Evolutionary conservation across 2,329 filamentous ascomycete genomes (phyloP), one percentile per base, ranked within the genome.

Genomic region (Diaporthe longicolla): DNA sequence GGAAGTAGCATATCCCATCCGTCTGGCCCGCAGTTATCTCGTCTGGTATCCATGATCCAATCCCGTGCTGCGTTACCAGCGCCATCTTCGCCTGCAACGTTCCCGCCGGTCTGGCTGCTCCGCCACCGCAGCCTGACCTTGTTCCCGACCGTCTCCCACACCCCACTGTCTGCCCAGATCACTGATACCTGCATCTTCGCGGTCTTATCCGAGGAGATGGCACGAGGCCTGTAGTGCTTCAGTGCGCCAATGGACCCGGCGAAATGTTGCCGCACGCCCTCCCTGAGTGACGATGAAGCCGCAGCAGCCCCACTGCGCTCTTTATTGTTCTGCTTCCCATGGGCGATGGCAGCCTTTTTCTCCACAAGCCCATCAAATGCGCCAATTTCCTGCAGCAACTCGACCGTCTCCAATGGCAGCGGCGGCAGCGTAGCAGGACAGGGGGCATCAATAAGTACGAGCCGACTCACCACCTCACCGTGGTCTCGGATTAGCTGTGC

Each of bases 211-310:
- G 21, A n/a, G 21, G 21, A 21, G 24, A 61, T n/a, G 3, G 58
- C 32, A 2, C 58, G 32, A 2, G 58, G 58, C 6, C 10, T n/a
- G 15, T 61, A 61, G 2, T 15, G 10, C 35, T 24, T 43, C 15
- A 61, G 35, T 21, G 58, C 58, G 10, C 26, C n/a, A 35, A 61
- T 61, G 35, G 32, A 61, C 21, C 58, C 58, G 15, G 58, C 58
- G 17, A 61, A 40, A 1, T 61, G 58, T 10, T 61, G 35, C 9
- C 40, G n/a, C 1, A 61, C 32, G 8, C 58, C 58, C 32, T 61
- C 10, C 24, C 57, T 40, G 6, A 61, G 45, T 19, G 45, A 48
- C 21, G 19, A n/a, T 7, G 19, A 21, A 19, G 45, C 11, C 4
- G 45, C 45, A n/a, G 45, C 45, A 9, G 7, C 19, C 45, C 3